Base-by-base conservation (phyloP, 257 asterid species). In the Nicotiana benthamiana region DNA sequence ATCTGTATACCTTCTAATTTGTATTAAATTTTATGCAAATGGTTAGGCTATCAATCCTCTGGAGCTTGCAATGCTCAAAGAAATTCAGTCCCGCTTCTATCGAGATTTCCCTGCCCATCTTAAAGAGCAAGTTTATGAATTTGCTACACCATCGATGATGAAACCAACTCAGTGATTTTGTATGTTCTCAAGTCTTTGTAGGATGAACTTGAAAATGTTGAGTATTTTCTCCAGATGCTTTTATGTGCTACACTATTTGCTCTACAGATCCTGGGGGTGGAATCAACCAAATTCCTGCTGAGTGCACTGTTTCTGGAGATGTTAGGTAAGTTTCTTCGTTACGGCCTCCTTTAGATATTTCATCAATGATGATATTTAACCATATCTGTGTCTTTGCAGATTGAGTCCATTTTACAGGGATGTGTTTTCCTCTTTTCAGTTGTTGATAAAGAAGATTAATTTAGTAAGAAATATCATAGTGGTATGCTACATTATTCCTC, bases 241-340 rank as follows among this genome's bases (percentile, higher is more conserved):
- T 30, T 62, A 81, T 51, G 70, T 67, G 82, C 77, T 52, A 4
- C 46, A 48, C 80, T 13, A 28, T 82, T 70, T 24, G 27, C 32
- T 20, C 85, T 34, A 60, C 92, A 95, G 99, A 95, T 95, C 99
- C 98, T 52, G 99, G 99, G 82, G 99, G 99, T 75, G 98, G 99
- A 79, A 87, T 95, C 85, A 95, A 95, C 83, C 99, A 95, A 86
- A 95, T 95, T 82, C 99, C 99, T 60, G 92, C 91, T 60, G 97
- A 93, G 77, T 92, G 99, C 83, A 93, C 95, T 46, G 61, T 95
- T 83, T 88, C 93, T 54, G 98, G 98, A 85, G 99, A 95, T 86
- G 98, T 92, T 84, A 93, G 99, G 99, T 95, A 40, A 78, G 30
- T 57, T 82, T 84, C 84, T 79, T 68, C 28, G 30, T 79, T 5